phyloP scores from a whole-genome alignment of 495 filamentous ascomycete genomes.

The Tuber brumale region DNA sequence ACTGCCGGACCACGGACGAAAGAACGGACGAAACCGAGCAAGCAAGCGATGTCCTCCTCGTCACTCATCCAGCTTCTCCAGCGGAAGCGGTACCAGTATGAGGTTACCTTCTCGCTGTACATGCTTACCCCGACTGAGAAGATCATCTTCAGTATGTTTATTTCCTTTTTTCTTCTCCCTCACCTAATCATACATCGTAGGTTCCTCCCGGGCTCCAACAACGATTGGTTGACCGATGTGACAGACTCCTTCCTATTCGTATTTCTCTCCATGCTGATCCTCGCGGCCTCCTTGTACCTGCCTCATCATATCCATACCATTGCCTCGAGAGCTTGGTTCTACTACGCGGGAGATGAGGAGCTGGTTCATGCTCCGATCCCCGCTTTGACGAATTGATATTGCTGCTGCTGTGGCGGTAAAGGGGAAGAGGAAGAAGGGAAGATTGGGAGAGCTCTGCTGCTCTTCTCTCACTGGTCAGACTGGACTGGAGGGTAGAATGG shows the following conservation, averaged over 20 bases:
- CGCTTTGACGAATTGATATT: background rate
- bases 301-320: constrained; percentile 79
- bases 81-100: constrained; percentile 78
- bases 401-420: background rate
- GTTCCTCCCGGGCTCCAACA: background rate
- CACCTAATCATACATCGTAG: constrained; percentile 7
- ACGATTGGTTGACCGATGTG: background rate
- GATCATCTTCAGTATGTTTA: constrained; percentile 69
- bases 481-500: background rate
- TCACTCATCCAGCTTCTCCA: constrained; percentile 59
- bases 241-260: constrained; percentile 87
- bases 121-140: constrained; percentile 81
- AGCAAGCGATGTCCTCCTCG: constrained; percentile 29
- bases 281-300: constrained; percentile 82
- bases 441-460: constrained; percentile 11
- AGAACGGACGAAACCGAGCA: background rate
- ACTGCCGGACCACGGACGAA: background rate
- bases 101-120: constrained; percentile 77
- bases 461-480: constrained; percentile 10
- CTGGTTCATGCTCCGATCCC: constrained; percentile 22
- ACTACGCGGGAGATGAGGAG: constrained; percentile 72
- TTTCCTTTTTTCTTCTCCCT: background rate
- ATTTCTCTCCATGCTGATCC: constrained; percentile 72
- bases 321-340: constrained; percentile 80
- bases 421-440: background rate